A percentile compares a stretch with the other conserved stretches of the same genome.
Evolutionary conservation across 495 filamentous ascomycete genomes (phyloP).

Genomic region (Chaetomidium leptoderma): DNA sequence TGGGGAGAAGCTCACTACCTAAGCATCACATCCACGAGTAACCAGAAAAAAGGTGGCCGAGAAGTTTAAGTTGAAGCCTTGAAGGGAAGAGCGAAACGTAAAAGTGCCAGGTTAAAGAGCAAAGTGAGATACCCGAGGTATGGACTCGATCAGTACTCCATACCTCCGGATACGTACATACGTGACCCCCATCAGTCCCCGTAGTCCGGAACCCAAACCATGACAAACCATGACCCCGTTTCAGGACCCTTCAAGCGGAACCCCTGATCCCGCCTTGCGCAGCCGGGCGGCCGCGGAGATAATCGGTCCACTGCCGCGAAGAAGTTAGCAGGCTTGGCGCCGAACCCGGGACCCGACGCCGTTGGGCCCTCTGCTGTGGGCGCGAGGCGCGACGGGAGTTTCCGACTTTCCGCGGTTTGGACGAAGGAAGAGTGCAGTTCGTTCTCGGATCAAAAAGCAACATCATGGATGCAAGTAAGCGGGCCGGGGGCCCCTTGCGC

Average conservation of each 20-base stretch:
- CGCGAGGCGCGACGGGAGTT: conserved; percentile 10
- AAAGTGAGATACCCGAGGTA: no score
- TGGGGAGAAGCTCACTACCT: no score
- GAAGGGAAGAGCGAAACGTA: no score
- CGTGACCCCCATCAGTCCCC: no score
- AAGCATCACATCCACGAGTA: no score
- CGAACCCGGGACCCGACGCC: conserved; percentile 6
- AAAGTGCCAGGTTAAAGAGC: no score
- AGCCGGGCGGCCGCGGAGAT: conserved; percentile 26
- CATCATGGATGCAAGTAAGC: neutral
- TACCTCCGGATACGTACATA: no score
- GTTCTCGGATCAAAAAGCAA: neutral
- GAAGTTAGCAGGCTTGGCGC: conserved; percentile 13
- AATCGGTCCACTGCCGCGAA: conserved; percentile 13
- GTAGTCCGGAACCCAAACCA: no score
- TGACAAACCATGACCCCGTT: no score
- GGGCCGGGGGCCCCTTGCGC: neutral
- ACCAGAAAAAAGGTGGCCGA: no score
- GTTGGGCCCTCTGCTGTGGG: neutral
- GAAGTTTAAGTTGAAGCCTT: no score
- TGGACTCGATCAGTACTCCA: no score
- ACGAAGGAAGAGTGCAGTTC: neutral
- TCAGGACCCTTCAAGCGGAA: neutral
- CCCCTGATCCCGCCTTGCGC: conserved; percentile 2
- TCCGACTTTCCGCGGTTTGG: conserved; percentile 4